phyloP scores from a whole-genome alignment of 176 grass and related monocot species.

The Pontederia paniculata region DNA sequence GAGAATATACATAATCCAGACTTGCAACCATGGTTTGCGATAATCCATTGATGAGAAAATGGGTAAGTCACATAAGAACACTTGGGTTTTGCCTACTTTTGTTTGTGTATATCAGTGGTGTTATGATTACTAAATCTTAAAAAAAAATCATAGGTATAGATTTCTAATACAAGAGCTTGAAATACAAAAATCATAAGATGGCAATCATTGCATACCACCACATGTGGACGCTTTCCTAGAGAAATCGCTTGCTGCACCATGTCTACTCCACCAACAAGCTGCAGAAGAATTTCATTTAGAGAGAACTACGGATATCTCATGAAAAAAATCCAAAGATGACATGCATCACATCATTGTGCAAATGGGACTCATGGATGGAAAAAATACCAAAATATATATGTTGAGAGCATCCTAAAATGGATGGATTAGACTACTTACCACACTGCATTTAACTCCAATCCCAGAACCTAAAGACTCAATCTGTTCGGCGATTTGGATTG shows the following conservation, averaged over 20 bases:
- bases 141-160: not conserved
- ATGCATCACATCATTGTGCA: too few relatives aligned
- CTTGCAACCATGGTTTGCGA: too few relatives aligned
- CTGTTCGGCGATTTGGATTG: conserved; percentile 89
- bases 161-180: not conserved
- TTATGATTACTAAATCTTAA: too few relatives aligned
- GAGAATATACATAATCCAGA: not conserved
- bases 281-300: conserved; percentile 14
- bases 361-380: too few relatives aligned
- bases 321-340: not conserved
- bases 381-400: too few relatives aligned
- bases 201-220: conserved; percentile 43
- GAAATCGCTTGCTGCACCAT: conserved; percentile 68
- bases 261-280: conserved; percentile 91
- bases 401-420: too few relatives aligned
- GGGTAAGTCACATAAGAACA: too few relatives aligned
- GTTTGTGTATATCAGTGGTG: too few relatives aligned
- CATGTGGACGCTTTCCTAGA: conserved; percentile 71
- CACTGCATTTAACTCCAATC: conserved; percentile 47
- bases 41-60: too few relatives aligned
- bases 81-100: too few relatives aligned
- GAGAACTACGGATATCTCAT: not conserved
- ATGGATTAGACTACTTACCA: conserved; percentile 36
- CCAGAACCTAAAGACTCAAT: conserved; percentile 74
- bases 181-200: not conserved